A percentile compares a stretch with the other conserved stretches of the same genome.
Conservation (phyloP, 1,284 basidiomycete genomes). For the Tremellales sp. region DNA sequence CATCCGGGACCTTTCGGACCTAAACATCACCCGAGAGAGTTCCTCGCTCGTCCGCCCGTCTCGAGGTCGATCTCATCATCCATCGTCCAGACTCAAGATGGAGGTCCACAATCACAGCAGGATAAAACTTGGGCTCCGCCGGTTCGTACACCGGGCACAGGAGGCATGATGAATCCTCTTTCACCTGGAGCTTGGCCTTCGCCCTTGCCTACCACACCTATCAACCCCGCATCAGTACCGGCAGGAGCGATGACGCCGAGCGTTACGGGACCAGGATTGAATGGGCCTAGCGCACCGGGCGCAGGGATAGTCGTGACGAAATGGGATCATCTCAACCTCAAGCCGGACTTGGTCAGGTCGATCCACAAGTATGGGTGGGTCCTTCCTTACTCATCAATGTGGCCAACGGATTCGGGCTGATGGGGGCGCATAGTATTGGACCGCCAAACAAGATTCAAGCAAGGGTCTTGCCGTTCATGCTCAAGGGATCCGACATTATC, state of each 20-base stretch:
- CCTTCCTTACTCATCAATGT: neutral
- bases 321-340: constrained; percentile 89
- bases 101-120: neutral
- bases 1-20: neutral
- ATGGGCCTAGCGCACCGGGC: constrained; percentile 57
- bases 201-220: too few relatives aligned
- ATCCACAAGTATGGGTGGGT: constrained; percentile 88
- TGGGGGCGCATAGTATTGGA: constrained; percentile 61
- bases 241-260: constrained; percentile 5
- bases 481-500: constrained; percentile 89
- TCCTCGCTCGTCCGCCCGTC: neutral
- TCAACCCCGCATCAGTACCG: too few relatives aligned
- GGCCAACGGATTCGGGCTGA: neutral
- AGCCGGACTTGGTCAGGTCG: constrained; percentile 80
- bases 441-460: constrained; percentile 99
- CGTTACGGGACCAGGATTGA: constrained; percentile 5
- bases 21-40: neutral
- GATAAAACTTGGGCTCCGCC: neutral
- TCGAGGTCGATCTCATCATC: neutral
- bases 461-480: constrained; percentile 87
- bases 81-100: neutral
- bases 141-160: too few relatives aligned
- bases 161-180: too few relatives aligned
- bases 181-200: too few relatives aligned
- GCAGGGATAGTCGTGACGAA: constrained; percentile 83